Conservation (phyloP, 2,329 filamentous ascomycete genomes). For the Scedosporium aurantiacum region DNA sequence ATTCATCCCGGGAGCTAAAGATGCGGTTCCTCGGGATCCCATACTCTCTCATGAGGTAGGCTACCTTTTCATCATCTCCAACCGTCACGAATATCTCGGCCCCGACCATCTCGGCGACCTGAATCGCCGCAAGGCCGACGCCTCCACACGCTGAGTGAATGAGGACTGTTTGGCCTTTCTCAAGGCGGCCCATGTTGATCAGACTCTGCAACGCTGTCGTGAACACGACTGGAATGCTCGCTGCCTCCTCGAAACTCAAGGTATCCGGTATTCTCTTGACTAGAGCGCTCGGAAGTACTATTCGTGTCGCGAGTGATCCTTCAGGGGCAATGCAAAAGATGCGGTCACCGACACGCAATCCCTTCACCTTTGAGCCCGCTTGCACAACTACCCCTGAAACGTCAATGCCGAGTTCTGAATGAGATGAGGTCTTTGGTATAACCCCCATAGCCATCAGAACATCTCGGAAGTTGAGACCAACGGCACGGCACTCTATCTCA, state of each 20-base stretch:
- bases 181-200: slow-evolving; percentile 24
- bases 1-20: slow-evolving; percentile 15
- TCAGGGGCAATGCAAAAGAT: slow-evolving; percentile 28
- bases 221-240: slow-evolving; percentile 28
- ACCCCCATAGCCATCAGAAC: slow-evolving; percentile 15
- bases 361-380: slow-evolving; percentile 40
- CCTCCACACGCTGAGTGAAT: slow-evolving; percentile 27
- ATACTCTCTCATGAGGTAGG: slow-evolving; percentile 25
- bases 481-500: slow-evolving; percentile 16
- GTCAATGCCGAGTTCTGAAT: slow-evolving; percentile 16
- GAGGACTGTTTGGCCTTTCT: slow-evolving; percentile 25
- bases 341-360: slow-evolving; percentile 59
- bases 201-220: slow-evolving; percentile 29
- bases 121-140: slow-evolving; percentile 28
- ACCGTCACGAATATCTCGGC: slow-evolving; percentile 33
- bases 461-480: slow-evolving; percentile 17
- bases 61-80: slow-evolving; percentile 25
- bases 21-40: slow-evolving; percentile 22
- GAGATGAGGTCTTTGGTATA: slow-evolving; percentile 9
- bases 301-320: slow-evolving; percentile 16
- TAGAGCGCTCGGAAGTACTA: slow-evolving; percentile 19
- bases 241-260: slow-evolving; percentile 25
- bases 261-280: slow-evolving; percentile 25
- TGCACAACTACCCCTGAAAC: slow-evolving; percentile 22
- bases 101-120: slow-evolving; percentile 24